Conservation (phyloP, 257 asterid species). For the Solanum infundibuliforme region DNA sequence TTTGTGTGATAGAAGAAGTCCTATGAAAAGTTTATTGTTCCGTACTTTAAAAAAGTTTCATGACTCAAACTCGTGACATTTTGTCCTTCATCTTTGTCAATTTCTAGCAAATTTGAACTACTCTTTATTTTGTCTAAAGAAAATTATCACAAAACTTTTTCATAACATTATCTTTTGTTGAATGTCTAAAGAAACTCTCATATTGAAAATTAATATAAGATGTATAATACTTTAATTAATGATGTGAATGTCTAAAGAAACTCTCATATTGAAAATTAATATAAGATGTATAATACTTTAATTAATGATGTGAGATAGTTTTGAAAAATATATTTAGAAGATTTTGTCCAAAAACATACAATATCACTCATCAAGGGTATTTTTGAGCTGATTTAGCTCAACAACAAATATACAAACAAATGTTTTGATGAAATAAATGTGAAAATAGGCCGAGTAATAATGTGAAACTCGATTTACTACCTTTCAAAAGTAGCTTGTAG, state of each 20-base stretch:
- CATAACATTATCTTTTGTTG: not conserved
- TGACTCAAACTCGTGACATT: not conserved
- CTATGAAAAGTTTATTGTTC: not conserved
- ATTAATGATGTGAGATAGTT: not conserved
- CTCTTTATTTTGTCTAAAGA: not conserved
- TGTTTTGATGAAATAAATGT: not conserved
- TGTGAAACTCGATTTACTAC: not conserved
- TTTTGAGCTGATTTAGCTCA: not conserved
- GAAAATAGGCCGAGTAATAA: not conserved
- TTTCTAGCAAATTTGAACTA: not conserved
- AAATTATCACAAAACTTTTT: not conserved
- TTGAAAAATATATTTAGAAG: not conserved
- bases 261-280: not conserved
- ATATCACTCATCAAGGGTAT: not conserved
- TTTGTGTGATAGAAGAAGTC: not conserved
- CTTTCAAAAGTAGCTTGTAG: not conserved
- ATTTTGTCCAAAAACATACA: not conserved
- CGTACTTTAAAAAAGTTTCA: not conserved
- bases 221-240: too few relatives aligned
- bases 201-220: not conserved
- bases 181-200: not conserved
- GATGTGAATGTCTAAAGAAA: not conserved
- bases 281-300: not conserved
- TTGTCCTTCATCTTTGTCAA: not conserved
- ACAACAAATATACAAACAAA: not conserved